Evolutionary conservation across 1,139 yeast species (phyloP).

Genomic region (Debaryomyces singareniensis): DNA sequence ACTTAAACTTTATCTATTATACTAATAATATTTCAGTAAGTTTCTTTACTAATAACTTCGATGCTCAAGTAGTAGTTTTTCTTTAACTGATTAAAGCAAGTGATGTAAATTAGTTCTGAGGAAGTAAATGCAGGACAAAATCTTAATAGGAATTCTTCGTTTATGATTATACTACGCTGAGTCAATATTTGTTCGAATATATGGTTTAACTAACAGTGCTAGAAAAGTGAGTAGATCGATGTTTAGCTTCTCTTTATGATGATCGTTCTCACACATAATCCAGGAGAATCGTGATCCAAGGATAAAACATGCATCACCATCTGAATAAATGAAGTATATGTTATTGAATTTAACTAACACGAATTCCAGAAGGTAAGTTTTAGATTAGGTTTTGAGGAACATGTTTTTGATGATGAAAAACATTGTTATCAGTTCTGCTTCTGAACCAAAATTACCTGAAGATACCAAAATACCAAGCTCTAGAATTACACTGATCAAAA

Average conservation of each 20-base stretch:
- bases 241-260: conserved; percentile 20
- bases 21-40: too few species aligned
- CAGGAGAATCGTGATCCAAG: conserved; percentile 67
- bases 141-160: conserved; percentile 58
- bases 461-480: conserved; percentile 50
- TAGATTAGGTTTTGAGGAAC: neutral
- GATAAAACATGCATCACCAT: conserved; percentile 89
- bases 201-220: neutral
- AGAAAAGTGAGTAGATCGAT: conserved; percentile 1
- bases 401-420: too few species aligned
- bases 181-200: neutral
- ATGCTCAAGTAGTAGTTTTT: too few species aligned
- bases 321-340: conserved; percentile 39
- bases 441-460: conserved; percentile 67
- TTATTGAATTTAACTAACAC: conserved; percentile 3
- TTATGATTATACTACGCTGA: conserved; percentile 35
- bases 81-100: conserved; percentile 3
- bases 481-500: conserved; percentile 6
- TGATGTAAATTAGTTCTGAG: conserved; percentile 4
- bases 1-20: too few species aligned
- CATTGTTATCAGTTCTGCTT: conserved; percentile 79
- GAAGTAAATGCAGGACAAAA: conserved; percentile 59
- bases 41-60: too few species aligned
- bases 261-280: conserved; percentile 37
- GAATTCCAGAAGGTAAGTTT: conserved; percentile 2